Percentiles rank a stretch among this genome's conserved stretches.
Evolutionary conservation across 2,329 filamentous ascomycete species (phyloP).

Genomic region (Talaromyces piceae): DNA sequence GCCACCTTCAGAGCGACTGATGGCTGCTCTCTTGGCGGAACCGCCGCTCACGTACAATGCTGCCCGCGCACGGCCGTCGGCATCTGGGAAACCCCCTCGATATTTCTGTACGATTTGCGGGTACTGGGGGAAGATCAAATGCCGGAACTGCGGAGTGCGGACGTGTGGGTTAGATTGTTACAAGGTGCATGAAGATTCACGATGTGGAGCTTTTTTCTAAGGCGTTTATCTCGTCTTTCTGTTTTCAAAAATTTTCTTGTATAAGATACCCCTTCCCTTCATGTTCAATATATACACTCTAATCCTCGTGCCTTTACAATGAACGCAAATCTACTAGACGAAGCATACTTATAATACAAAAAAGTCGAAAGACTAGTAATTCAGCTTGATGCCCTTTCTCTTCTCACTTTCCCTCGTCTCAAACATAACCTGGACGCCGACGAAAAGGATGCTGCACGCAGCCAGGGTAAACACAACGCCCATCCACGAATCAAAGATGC

Average conservation of each 20-base stretch:
- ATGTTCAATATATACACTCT: too few relatives aligned
- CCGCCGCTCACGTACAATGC: slow-evolving; percentile 42
- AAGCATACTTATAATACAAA: too few relatives aligned
- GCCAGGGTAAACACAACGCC: slow-evolving; percentile 66
- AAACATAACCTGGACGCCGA: slow-evolving; percentile 91
- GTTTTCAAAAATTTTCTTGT: background rate
- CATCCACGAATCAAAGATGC: slow-evolving; percentile 69
- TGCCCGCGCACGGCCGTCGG: slow-evolving; percentile 32
- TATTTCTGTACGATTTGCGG: slow-evolving; percentile 44
- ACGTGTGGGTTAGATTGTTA: slow-evolving; percentile 44
- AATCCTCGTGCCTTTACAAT: too few relatives aligned
- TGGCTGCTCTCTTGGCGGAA: slow-evolving; percentile 39
- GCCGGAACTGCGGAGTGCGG: slow-evolving; percentile 39
- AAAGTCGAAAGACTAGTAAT: slow-evolving; percentile 52
- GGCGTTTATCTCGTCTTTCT: background rate
- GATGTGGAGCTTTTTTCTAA: slow-evolving; percentile 37
- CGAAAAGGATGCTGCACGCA: slow-evolving; percentile 69
- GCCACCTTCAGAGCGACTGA: slow-evolving; percentile 38
- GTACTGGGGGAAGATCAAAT: slow-evolving; percentile 45
- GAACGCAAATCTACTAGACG: too few relatives aligned
- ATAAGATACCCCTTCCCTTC: too few relatives aligned
- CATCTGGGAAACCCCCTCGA: slow-evolving; percentile 27
- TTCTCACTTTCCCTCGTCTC: slow-evolving; percentile 81
- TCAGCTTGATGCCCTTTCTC: slow-evolving; percentile 72
- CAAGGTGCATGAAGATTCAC: slow-evolving; percentile 40